These are phyloP conservation scores for Tricholoma furcatifolium DNA, from an alignment of 768 basidiomycete genomes.

Conservation along the genomic window DNA sequence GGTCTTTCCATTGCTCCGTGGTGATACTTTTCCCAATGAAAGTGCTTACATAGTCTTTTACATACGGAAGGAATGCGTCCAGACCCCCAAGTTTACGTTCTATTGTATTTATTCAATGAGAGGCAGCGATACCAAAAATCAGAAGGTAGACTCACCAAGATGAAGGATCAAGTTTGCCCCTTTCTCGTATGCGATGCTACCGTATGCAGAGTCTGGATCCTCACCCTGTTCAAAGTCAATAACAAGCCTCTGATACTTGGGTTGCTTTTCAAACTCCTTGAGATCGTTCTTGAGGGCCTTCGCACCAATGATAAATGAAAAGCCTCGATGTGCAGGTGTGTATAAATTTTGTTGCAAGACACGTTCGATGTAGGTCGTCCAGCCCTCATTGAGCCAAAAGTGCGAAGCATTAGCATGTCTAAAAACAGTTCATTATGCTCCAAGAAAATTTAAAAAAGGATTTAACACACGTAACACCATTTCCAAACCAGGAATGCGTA, in stretches of 20 bases:
- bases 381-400: conserved; percentile 92
- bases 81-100: conserved; percentile 79
- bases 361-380: conserved; percentile 93
- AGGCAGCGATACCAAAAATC: neutral
- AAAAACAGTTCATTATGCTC: conserved; percentile 1
- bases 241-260: conserved; percentile 79
- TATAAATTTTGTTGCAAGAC: conserved; percentile 69
- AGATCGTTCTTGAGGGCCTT: conserved; percentile 75
- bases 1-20: conserved; percentile 79
- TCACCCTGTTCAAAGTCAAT: conserved; percentile 73
- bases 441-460: neutral
- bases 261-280: conserved; percentile 51
- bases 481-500: conserved; percentile 91
- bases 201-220: conserved; percentile 78
- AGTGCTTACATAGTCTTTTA: conserved; percentile 76
- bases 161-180: conserved; percentile 87
- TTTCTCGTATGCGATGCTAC: conserved; percentile 81
- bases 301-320: conserved; percentile 76
- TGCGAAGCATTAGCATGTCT: conserved; percentile 73
- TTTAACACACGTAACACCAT: conserved; percentile 68
- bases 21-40: conserved; percentile 84
- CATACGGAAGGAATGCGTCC: conserved; percentile 82
- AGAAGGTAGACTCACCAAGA: conserved; percentile 51
- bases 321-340: conserved; percentile 73
- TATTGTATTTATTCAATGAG: conserved; percentile 19